Evolutionary conservation across 371 early-diverging fungal species (phyloP), one percentile per base, ranked within the genome.

Genomic region (Zopfochytrium polystomum): DNA sequence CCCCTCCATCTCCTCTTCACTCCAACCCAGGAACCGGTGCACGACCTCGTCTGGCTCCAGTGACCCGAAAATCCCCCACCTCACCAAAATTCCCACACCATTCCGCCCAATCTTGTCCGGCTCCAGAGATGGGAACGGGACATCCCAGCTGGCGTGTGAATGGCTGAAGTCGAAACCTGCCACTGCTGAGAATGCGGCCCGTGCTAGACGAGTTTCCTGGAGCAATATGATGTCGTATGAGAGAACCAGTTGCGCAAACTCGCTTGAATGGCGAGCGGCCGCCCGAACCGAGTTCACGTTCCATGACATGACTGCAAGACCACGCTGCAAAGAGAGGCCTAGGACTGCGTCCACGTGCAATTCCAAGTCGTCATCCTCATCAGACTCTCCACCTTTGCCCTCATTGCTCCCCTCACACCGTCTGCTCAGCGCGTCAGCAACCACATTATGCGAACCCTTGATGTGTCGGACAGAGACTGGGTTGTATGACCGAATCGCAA

Each of bases 231-330:
- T 29, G 30, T 52, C 52, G 30, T 25, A 27, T 6, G 52, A 9
- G 5, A n/a, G 7, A 27, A 52, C 27, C 5, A 52, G 9, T n/a
- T 22, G 6, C 52, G 30, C 9, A 30, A 52, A 52, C 3, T 23
- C 31, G 4, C 29, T 30, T 5, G n/a, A 11, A 7, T 38, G 7
- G 11, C 38, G 38, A 18, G 38, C 38, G 7, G 38, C 38, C 7
- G 22, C 22, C 18, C 22, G 22, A 18, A 55, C 55, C 3, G 55
- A 55, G 26, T 55, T 55, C n/a, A 55, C 43, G 38, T 55, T 55
- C 55, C 55, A 55, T 31, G 44, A 42, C 20, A 15, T 33, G 6
- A 42, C 55, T 22, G 34, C 31, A 18, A 38, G 31, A 22, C 27
- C 34, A 18, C n/a, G 32, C 38, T 13, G 15, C 27, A 3, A 11